Evolutionary conservation across 1,284 basidiomycete species (phyloP).

Genomic region (Trichosporon sp.): DNA sequence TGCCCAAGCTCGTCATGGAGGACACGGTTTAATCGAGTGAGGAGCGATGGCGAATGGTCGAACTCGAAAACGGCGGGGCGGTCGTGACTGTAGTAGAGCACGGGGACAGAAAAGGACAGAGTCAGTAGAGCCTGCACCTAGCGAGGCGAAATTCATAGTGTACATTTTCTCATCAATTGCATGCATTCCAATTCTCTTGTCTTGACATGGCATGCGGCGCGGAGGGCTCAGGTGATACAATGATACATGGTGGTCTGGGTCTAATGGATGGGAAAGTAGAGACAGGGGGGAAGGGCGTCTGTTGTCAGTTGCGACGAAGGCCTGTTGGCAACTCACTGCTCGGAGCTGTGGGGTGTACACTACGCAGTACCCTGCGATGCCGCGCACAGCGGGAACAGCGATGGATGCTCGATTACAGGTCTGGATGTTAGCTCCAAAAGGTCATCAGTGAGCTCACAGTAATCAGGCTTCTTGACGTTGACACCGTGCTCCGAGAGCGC

Average conservation of each 20-base stretch:
- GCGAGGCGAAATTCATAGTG: background rate
- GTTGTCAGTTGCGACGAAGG: too few relatives aligned
- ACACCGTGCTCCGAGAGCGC: conserved; percentile 95
- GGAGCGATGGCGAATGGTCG: background rate
- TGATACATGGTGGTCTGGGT: background rate
- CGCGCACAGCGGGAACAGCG: background rate
- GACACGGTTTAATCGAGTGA: conserved; percentile 46
- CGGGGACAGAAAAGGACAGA: background rate
- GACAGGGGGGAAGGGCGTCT: background rate
- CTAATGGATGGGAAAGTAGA: background rate
- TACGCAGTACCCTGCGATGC: too few relatives aligned
- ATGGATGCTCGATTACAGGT: conserved; percentile 19
- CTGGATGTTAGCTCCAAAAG: conserved; percentile 19
- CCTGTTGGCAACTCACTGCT: too few relatives aligned
- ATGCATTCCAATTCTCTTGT: conserved; percentile 12
- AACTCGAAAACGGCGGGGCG: too few relatives aligned
- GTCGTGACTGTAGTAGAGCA: too few relatives aligned
- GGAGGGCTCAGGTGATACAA: conserved; percentile 2
- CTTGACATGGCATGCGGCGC: background rate
- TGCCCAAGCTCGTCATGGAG: conserved; percentile 80
- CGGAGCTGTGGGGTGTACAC: too few relatives aligned
- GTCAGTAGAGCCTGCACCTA: too few relatives aligned
- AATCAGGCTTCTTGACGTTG: conserved; percentile 88
- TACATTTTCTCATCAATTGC: conserved; percentile 14
- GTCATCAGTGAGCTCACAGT: conserved; percentile 44